Evolutionary conservation across 2,329 filamentous ascomycete genomes (phyloP).

Genomic region (Fusarium keratoplasticum): DNA sequence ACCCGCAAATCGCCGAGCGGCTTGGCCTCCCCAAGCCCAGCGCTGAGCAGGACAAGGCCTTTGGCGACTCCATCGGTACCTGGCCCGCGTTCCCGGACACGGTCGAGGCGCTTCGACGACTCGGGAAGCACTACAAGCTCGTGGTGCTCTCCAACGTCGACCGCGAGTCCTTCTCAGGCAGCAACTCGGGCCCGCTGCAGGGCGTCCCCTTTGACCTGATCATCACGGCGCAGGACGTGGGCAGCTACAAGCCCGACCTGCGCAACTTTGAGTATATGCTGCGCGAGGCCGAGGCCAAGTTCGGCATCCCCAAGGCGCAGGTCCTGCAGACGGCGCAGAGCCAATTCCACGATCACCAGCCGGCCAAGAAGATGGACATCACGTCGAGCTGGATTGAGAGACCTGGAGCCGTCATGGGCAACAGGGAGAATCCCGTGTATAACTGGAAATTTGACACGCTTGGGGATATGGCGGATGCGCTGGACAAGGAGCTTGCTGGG

Average conservation of each 20-base stretch:
- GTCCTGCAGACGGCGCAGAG: constrained; percentile 77
- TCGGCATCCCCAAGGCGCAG: constrained; percentile 65
- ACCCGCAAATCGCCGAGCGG: constrained; percentile 59
- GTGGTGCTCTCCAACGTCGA: constrained; percentile 70
- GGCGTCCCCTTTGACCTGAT: constrained; percentile 68
- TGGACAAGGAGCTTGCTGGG: constrained; percentile 35
- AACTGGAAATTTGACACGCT: constrained; percentile 70
- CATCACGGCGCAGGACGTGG: constrained; percentile 77
- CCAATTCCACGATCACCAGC: constrained; percentile 76
- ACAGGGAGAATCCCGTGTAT: constrained; percentile 57
- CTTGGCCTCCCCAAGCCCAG: constrained; percentile 53
- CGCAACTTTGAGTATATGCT: constrained; percentile 76
- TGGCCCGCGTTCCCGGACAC: constrained; percentile 73
- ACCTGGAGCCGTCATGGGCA: constrained; percentile 52
- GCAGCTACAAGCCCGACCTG: constrained; percentile 75
- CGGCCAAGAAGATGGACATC: constrained; percentile 69
- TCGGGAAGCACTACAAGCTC: constrained; percentile 66
- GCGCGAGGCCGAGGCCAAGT: constrained; percentile 61
- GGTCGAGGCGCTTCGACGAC: constrained; percentile 62
- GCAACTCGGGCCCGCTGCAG: constrained; percentile 58
- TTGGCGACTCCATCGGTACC: constrained; percentile 63
- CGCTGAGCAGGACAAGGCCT: constrained; percentile 56
- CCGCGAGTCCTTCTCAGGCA: constrained; percentile 59
- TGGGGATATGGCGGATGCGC: constrained; percentile 67
- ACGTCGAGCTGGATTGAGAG: constrained; percentile 71